Evolutionary conservation across 2,329 filamentous ascomycete species (phyloP).

Genomic region (Cytospora chrysosperma): DNA sequence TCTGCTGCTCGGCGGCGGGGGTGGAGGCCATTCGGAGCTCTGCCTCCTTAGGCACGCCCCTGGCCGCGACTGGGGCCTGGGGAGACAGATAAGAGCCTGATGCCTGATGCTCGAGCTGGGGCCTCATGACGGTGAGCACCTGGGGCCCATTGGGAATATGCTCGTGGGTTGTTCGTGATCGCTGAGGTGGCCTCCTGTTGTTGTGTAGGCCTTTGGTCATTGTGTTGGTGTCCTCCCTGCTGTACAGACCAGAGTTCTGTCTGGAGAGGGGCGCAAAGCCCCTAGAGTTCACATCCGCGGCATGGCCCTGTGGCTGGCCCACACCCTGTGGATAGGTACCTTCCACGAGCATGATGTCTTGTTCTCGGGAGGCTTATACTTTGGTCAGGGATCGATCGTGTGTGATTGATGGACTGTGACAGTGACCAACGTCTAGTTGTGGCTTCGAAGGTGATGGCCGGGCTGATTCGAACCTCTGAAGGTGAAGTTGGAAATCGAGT

Average conservation of each 20-base stretch:
- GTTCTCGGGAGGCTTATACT: not conserved
- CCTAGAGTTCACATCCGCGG: constrained; percentile 12
- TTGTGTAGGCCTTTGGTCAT: constrained; percentile 36
- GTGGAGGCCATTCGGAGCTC: constrained; percentile 1
- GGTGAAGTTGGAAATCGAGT: not conserved
- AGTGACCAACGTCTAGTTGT: not conserved
- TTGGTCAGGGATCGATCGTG: not conserved
- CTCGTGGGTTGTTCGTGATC: constrained; percentile 25
- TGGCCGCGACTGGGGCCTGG: not conserved
- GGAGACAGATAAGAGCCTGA: not conserved
- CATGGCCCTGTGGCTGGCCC: constrained; percentile 14
- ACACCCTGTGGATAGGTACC: constrained; percentile 14
- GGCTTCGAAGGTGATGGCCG: not conserved
- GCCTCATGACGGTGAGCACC: constrained; percentile 20
- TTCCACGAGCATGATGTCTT: constrained; percentile 21
- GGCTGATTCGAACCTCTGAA: not conserved
- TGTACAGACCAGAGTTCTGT: constrained; percentile 30
- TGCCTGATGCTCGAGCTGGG: constrained; percentile 13
- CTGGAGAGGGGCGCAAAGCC: constrained; percentile 25
- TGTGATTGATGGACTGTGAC: not conserved
- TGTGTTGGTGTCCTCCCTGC: constrained; percentile 41
- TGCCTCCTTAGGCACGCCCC: not conserved
- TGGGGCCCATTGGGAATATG: constrained; percentile 21
- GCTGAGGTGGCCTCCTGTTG: constrained; percentile 22
- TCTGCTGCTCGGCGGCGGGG: constrained; percentile 1